phyloP scores from a whole-genome alignment of 2,329 filamentous ascomycete genomes.

The Hypoxylon sp. region DNA sequence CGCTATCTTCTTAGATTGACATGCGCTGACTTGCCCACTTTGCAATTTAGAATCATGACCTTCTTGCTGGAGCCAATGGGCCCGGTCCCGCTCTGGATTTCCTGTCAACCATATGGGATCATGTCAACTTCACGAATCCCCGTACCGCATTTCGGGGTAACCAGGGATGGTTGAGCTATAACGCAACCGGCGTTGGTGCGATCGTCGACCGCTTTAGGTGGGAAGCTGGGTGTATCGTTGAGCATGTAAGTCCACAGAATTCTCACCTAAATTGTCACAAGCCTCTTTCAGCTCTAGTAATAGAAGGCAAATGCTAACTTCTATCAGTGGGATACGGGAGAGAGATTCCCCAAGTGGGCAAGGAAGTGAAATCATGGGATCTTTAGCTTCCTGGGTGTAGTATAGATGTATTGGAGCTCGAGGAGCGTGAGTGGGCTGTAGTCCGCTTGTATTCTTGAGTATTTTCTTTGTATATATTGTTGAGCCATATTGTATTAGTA shows the following conservation, averaged over 20 bases:
- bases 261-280: neutral
- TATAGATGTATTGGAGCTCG: neutral
- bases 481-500: neutral
- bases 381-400: neutral
- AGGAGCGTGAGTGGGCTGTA: neutral
- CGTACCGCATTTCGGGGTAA: constrained; percentile 39
- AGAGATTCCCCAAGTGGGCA: constrained; percentile 31
- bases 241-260: constrained; percentile 42
- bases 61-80: constrained; percentile 37
- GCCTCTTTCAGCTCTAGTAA: neutral
- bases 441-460: neutral
- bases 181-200: constrained; percentile 33
- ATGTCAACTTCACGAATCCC: constrained; percentile 34
- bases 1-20: neutral
- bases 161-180: constrained; percentile 43
- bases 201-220: constrained; percentile 46
- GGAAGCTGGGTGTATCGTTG: constrained; percentile 49
- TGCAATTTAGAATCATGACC: constrained; percentile 46
- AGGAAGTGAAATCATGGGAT: neutral
- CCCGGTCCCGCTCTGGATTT: constrained; percentile 39
- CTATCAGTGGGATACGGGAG: constrained; percentile 40
- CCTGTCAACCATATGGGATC: constrained; percentile 40
- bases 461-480: neutral
- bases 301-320: constrained; percentile 6
- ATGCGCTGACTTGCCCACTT: neutral